Evolutionary conservation across 2,329 filamentous ascomycete genomes (phyloP), one percentile per base, ranked within the genome.

Genomic region (Didymella lethalis): DNA sequence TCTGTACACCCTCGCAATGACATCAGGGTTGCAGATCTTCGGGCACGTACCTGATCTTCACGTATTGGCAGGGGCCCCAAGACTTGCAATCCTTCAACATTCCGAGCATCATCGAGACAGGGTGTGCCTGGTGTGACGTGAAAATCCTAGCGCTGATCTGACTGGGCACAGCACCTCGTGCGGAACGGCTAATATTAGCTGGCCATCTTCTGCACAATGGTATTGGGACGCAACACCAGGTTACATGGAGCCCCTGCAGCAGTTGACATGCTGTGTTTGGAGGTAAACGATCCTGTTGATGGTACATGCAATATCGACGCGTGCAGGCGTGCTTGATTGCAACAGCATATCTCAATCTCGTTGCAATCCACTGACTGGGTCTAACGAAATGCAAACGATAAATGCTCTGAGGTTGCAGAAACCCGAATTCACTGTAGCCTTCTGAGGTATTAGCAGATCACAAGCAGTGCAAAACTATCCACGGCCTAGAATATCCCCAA

Each of bases 151-250:
- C 14, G 55, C 49, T 58, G 49, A 53, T 58, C 49, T 43, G 45
- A 53, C 16, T 38, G 48, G 44, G 36, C 44, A 53, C 36, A 36
- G n/a, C 12, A 44, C 23, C 41, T n/a, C 23, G 25, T 44, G 41
- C 43, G 48, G 55, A 52, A 28, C 16, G 40, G 46, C 50, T 54
- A 59, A 54, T 49, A 54, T 59, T 59, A 54, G 56, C 29, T 54
- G 55, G 23, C 23, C 23, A 49, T 45, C 43, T 32, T 49, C 40
- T 49, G 45, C 44, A 49, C 5, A 40, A 54, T 29, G 7, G 46
- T 46, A 46, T 59, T 46, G 50, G 18, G 46, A 50, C n/a, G 45
- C 46, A 47, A 48, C 45, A 34, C 14, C 7, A 48, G 40, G 56
- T 49, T 46, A 59, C 56, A 41, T 48, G 49, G 40, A 40, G 56